Percentiles rank a stretch among this genome's conserved stretches.
phyloP scores from a whole-genome alignment of 2,329 filamentous ascomycete genomes.

The Exophiala spinifera region DNA sequence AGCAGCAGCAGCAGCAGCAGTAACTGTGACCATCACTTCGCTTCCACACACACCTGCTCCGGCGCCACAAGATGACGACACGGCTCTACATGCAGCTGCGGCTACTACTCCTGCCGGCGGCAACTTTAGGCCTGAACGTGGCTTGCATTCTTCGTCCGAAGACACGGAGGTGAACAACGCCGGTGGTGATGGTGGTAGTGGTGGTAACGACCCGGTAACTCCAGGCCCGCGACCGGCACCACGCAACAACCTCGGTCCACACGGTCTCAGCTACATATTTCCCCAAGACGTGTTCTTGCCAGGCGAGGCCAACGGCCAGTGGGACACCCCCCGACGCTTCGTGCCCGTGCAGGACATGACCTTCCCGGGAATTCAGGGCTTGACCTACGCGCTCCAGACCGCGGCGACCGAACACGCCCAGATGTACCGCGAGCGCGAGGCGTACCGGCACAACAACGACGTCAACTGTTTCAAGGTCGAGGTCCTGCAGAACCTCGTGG shows the following conservation, averaged over 20 bases:
- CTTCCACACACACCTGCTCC: no score
- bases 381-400: neutral
- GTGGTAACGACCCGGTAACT: neutral
- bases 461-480: neutral
- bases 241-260: neutral
- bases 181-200: no score
- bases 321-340: neutral
- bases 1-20: no score
- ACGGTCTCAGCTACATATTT: neutral
- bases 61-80: no score
- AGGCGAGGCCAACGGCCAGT: neutral
- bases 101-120: no score
- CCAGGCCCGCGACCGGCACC: neutral
- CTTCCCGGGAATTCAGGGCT: neutral
- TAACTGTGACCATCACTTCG: no score
- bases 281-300: neutral
- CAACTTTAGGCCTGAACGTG: no score
- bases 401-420: neutral
- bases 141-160: no score
- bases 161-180: no score
- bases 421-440: neutral
- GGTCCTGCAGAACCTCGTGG: neutral
- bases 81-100: no score
- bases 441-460: neutral
- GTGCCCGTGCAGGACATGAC: neutral